Base-by-base conservation (phyloP, 208 protist species). In the Leishmania lainsoni region DNA sequence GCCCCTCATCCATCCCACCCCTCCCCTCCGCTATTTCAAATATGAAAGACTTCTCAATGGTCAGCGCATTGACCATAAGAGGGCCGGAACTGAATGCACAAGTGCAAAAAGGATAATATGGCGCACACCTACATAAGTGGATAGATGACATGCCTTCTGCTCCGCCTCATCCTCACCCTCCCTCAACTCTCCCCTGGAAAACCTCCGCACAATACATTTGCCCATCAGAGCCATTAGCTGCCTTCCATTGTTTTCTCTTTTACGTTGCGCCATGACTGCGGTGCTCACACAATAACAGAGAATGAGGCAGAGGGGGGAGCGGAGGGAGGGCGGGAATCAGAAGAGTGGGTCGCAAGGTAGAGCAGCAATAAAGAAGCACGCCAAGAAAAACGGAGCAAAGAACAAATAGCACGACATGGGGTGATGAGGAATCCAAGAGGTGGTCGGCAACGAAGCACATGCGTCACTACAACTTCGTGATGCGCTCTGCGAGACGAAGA, bases 401-500 rank as follows among this genome's bases (percentile, higher is more conserved):
- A 2, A 56, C 58, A 22, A 6, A 56, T 22, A n/a, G 70, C 49
- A 75, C 22, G 72, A 17, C 14, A 29, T 12, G 6, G 12, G 49
- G 70, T 32, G 39, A 14, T 5, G 22, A 75, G 26, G 48, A 52
- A 22, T 29, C 32, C 6, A 39, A 75, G 70, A 52, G 29, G 42
- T 8, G 1, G 32, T 6, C 49, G 16, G 20, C 16, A 17, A 39
- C 32, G 29, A 76, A 22, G 26, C 2, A 45, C 16, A 22, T 42
- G 32, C 29, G 16, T 5, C 45, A 58, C 75, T 83, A 90, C 39
- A 90, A 69, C 70, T 90, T 90, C 32, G 86, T 92, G 65, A 79
- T 75, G 59, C 83, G 73, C 78, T 94, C 91, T 26, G 94, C 71
- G 17, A 79, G 87, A 17, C 93, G 91, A 63, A 94, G 59, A 79